Evolutionary conservation across 129 eudicot genomes (phyloP), one percentile per base, ranked within the genome.

Genomic region (Lactuca sativa): DNA sequence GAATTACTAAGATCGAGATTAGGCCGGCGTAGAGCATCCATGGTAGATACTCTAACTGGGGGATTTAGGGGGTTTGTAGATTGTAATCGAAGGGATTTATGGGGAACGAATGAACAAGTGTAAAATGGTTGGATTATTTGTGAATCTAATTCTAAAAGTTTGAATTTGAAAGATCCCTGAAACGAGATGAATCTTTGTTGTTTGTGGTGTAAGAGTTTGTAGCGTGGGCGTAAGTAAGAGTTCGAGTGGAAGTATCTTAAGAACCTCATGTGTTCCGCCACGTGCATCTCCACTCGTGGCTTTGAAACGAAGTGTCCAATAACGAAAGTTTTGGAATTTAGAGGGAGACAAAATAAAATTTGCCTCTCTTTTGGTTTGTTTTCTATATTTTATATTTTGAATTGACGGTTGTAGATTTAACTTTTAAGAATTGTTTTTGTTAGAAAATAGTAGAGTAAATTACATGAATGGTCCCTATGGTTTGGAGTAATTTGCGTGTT

Each of bases 21-120:
- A 15, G 74, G 48, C 74, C 75, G 71, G 67, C 65, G 70, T 4
- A 89, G 63, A 18, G 83, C 74, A 56, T 74, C 76, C 96, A 89
- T 88, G 62, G 7, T 75, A 72, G 66, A 59, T 18, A 59, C 18
- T 59, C 30, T 21, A 3, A 13, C 38, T 2, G 10, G 49, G 48
- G 14, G 36, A 62, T 51, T 48, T 40, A 36, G 62, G 62, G 51
- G 52, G 10, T 47, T 56, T 66, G 41, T 8, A 47, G 12, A 11
- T 56, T 66, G 41, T 8, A 47, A 60, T 17, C 3, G 0, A 8
- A 16, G 5, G 15, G 32, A 56, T 32, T 66, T 32, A 4, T 31
- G 3, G 41, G 64, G 7, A 21, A 43, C 38, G 14, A 62, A 38
- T 38, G 37, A 36, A 59, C 74, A 62, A 71, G 4, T 30, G 64